phyloP scores from a whole-genome alignment of 805 yeast genomes.

The Yarrowia hollandica region DNA sequence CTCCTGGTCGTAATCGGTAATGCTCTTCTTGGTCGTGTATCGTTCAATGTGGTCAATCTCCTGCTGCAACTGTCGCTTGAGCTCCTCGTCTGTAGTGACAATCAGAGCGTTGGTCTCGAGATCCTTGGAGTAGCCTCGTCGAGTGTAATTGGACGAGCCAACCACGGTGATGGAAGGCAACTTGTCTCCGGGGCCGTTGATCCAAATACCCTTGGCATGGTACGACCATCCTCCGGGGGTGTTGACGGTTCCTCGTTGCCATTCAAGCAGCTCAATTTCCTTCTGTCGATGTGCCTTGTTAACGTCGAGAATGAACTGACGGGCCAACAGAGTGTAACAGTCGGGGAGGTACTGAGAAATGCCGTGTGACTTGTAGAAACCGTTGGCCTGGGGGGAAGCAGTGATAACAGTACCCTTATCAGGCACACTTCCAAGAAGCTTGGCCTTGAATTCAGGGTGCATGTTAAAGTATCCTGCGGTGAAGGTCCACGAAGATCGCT shows the following conservation, averaged over 20 bases:
- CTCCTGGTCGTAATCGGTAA: constrained; percentile 62
- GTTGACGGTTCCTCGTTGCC: constrained; percentile 77
- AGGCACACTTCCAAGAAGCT: constrained; percentile 59
- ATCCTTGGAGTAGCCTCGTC: constrained; percentile 83
- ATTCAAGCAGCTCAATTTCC: constrained; percentile 68
- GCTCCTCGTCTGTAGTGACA: constrained; percentile 62
- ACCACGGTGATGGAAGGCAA: constrained; percentile 74
- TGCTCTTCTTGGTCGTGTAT: constrained; percentile 53
- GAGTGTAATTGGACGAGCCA: constrained; percentile 93
- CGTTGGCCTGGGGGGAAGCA: constrained; percentile 92
- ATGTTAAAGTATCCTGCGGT: constrained; percentile 97
- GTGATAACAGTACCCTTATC: constrained; percentile 68
- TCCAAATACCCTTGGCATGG: constrained; percentile 96
- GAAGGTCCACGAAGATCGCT: constrained; percentile 70
- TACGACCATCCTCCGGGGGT: constrained; percentile 90
- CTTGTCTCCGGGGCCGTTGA: constrained; percentile 55
- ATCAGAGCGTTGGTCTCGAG: constrained; percentile 84
- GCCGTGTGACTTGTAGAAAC: constrained; percentile 84
- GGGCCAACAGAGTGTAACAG: constrained; percentile 78
- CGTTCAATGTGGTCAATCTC: constrained; percentile 65
- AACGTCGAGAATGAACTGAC: constrained; percentile 61
- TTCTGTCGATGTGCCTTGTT: constrained; percentile 39
- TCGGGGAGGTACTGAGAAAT: constrained; percentile 78
- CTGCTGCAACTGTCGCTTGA: constrained; percentile 56
- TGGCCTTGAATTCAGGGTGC: constrained; percentile 66